Evolutionary conservation across 2,329 filamentous ascomycete species (phyloP), one percentile per base, ranked within the genome.

Genomic region (Cladophialophora carrionii): DNA sequence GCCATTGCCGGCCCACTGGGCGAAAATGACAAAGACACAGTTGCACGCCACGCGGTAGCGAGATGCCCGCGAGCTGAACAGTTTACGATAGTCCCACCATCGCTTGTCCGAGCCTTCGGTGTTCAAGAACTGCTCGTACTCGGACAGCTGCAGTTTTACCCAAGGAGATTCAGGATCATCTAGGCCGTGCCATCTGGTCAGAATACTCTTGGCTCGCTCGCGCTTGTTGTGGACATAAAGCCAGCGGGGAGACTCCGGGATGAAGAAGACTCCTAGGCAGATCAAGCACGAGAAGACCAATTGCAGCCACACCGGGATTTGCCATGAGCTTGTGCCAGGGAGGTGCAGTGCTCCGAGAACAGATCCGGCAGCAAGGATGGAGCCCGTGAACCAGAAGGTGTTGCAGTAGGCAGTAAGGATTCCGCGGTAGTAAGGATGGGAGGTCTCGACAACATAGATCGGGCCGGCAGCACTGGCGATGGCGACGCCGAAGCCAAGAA

Each of bases 191-290:
- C 85, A 86, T 66, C 82, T 83, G 5, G 83, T 80, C 63, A 90
- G 80, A 3, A 85, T 81, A 5, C 79, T 76, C n/a, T 83, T 76
- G 0, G 85, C 85, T 68, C 87, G 80, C 26, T 87, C 84, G 12
- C 82, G 78, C 17, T 83, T 82, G 65, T 85, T 82, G 63, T 85
- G 82, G 62, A 82, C 81, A 62, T 86, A 84, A 20, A 88, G 78
- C 85, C 85, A 88, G 62, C 87, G 77, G 1, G 87, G 87, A 2
- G 84, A 87, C 71, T 89, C 87, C 0, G 87, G 86, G 0, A 88
- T 77, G 68, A 87, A 80, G 61, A 80, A 85, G 2, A 82, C 78
- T 20, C 80, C 75, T 32, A 79, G 52, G 46, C 83, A 77, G 51
- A 87, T 82, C 9, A 87, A 69, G 1, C 74, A 73, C 46, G 76